These are phyloP conservation scores for Cercospora beticola DNA, from an alignment of 2,329 filamentous ascomycete genomes.

Conservation along the genomic window DNA sequence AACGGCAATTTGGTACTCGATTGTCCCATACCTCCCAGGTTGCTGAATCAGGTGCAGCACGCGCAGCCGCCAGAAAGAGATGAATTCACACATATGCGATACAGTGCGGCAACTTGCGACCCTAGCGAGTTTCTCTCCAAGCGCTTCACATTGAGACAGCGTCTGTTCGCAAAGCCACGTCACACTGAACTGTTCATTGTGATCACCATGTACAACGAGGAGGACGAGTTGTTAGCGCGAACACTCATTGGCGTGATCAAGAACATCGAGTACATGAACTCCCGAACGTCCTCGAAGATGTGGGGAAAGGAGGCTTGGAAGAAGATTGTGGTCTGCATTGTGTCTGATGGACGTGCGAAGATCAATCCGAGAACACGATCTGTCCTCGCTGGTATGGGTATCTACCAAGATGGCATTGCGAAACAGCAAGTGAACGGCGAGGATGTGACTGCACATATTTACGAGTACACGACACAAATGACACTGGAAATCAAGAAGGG, in stretches of 20 bases:
- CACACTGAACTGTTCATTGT: slow-evolving; percentile 96
- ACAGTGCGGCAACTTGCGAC: slow-evolving; percentile 92
- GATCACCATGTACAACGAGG: slow-evolving; percentile 98
- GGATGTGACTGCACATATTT: slow-evolving; percentile 95
- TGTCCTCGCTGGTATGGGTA: slow-evolving; percentile 86
- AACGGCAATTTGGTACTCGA: slow-evolving; percentile 95
- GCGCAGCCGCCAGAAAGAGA: slow-evolving; percentile 77
- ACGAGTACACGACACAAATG: slow-evolving; percentile 86
- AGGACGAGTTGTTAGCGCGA: slow-evolving; percentile 90
- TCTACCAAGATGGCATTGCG: slow-evolving; percentile 97
- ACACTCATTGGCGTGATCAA: slow-evolving; percentile 98
- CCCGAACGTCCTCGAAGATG: slow-evolving; percentile 86
- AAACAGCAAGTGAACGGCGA: slow-evolving; percentile 97
- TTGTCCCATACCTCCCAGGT: slow-evolving; percentile 85
- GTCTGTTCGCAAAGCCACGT: slow-evolving; percentile 84
- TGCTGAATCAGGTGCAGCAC: slow-evolving; percentile 85
- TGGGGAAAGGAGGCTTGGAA: slow-evolving; percentile 99
- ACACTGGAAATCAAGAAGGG: slow-evolving; percentile 87
- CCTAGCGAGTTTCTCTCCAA: slow-evolving; percentile 82
- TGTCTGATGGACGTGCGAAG: slow-evolving; percentile 94
- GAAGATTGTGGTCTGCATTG: slow-evolving; percentile 97
- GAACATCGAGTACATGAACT: slow-evolving; percentile 98
- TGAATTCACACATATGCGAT: slow-evolving; percentile 87
- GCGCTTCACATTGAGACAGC: slow-evolving; percentile 88
- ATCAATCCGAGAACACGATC: slow-evolving; percentile 92